Evolutionary conservation across 768 basidiomycete species (phyloP).

Genomic region (Mycena sanguinolenta): DNA sequence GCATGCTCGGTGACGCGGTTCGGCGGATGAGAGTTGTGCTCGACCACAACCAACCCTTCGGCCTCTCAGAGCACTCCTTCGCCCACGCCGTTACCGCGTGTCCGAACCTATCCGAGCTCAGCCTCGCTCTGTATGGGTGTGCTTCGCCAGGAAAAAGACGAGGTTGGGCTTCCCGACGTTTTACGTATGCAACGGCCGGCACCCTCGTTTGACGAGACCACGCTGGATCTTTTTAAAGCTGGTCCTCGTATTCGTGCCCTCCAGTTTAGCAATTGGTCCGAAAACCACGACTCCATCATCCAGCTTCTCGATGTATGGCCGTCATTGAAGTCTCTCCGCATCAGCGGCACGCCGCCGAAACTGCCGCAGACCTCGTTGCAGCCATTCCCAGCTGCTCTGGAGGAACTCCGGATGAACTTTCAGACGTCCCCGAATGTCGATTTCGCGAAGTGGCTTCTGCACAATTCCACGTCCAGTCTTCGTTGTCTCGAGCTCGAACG

Average conservation of each 20-base stretch:
- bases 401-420: conserved; percentile 73
- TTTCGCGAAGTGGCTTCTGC: conserved; percentile 79
- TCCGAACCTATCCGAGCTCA: conserved; percentile 69
- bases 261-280: conserved; percentile 80
- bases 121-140: conserved; percentile 71
- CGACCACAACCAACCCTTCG: conserved; percentile 77
- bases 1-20: conserved; percentile 66
- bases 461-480: conserved; percentile 65
- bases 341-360: conserved; percentile 71
- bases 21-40: conserved; percentile 66
- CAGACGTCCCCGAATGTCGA: conserved; percentile 72
- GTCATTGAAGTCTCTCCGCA: conserved; percentile 65
- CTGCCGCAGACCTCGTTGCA: conserved; percentile 57
- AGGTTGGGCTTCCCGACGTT: conserved; percentile 61
- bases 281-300: conserved; percentile 66
- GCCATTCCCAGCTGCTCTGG: conserved; percentile 62
- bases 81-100: conserved; percentile 70
- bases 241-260: conserved; percentile 69
- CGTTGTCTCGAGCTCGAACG: conserved; percentile 69
- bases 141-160: conserved; percentile 63
- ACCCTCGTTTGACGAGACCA: conserved; percentile 66
- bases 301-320: conserved; percentile 79
- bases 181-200: conserved; percentile 64
- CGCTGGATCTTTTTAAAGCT: conserved; percentile 63
- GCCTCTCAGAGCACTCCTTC: conserved; percentile 68